Base-by-base conservation (phyloP, 2,329 filamentous ascomycete genomes). In the Shiraia bambusicola region DNA sequence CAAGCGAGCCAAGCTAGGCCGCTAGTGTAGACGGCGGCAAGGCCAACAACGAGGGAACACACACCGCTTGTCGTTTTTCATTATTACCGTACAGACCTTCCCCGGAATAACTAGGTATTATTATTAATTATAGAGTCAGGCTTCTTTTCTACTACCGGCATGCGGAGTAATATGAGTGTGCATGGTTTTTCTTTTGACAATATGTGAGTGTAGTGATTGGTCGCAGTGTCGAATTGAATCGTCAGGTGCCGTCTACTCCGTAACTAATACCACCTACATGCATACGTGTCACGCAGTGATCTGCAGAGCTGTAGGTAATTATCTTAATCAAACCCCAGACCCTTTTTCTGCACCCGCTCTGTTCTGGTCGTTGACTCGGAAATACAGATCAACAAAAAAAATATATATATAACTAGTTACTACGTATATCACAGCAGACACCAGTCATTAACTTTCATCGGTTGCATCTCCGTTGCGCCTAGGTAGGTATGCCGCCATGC, bases 41-140 rank as follows among this genome's bases (percentile, higher is more conserved):
- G 16, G 24, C 22, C 13, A 10, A 15, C 19, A 8, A 22, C 19
- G 28, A 27, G 34, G 25, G 16, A 17, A 16, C 13, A 28, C 37
- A 33, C 37, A 39, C 37, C 37, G 37, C 37, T 28, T 33, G 29
- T n/a, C n/a, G n/a, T n/a, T n/a, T n/a, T n/a, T n/a, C n/a, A n/a
- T n/a, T n/a, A n/a, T 31, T 15, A 27, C 27, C 19, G 9, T 32
- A 33, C 27, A 33, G 22, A 24, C 37, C 28, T 25, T 31, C 35
- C 28, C 31, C 37, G 19, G 25, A 31, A 12, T 14, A 29, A 11
- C 15, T 37, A 14, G 9, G 28, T 12, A 15, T 36, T 34, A 12
- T 13, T 12, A 13, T 5, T 4, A 22, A 8, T 4, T 8, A 22
- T 4, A 8, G 19, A 5, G 19, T 4, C 19, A 22, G 19, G 19